Conservation (phyloP, 805 yeast species). For the Candida fluviatilis region DNA sequence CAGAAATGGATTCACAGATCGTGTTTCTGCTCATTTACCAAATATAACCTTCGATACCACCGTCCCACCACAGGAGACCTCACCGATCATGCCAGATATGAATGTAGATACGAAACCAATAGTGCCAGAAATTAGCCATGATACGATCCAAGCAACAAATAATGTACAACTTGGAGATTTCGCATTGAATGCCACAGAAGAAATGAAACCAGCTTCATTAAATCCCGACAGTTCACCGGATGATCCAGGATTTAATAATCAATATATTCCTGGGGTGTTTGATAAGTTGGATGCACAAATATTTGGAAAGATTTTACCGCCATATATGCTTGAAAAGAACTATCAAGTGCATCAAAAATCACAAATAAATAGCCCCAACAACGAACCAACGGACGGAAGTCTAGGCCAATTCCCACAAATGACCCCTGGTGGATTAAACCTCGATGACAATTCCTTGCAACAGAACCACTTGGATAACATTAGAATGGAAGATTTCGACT, state of each 20-base stretch:
- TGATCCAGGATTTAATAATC: conserved; percentile 12
- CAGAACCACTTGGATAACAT: conserved; percentile 6
- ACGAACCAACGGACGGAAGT: not conserved
- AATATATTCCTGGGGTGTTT: conserved; percentile 76
- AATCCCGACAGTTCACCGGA: conserved; percentile 11
- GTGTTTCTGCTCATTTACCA: conserved; percentile 2
- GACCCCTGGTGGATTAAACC: not conserved
- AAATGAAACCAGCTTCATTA: not conserved
- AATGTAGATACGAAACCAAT: not conserved
- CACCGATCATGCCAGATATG: not conserved
- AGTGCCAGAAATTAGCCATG: not conserved
- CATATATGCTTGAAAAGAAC: conserved; percentile 61
- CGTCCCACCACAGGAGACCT: not conserved
- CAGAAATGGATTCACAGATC: conserved; percentile 3
- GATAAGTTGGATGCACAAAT: conserved; percentile 81
- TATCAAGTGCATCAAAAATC: conserved; percentile 2
- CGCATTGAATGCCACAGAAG: not conserved
- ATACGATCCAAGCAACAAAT: not conserved
- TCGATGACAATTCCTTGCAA: not conserved
- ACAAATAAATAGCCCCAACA: conserved; percentile 3
- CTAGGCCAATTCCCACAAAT: not conserved
- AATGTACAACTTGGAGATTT: not conserved
- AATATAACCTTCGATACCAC: conserved; percentile 1
- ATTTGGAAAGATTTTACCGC: conserved; percentile 80
- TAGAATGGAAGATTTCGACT: conserved; percentile 18